A percentile compares a stretch with the other conserved stretches of the same genome.
These are phyloP conservation scores for Penicillium expansum DNA, from an alignment of 2,329 filamentous ascomycete genomes.

Conservation along the genomic window DNA sequence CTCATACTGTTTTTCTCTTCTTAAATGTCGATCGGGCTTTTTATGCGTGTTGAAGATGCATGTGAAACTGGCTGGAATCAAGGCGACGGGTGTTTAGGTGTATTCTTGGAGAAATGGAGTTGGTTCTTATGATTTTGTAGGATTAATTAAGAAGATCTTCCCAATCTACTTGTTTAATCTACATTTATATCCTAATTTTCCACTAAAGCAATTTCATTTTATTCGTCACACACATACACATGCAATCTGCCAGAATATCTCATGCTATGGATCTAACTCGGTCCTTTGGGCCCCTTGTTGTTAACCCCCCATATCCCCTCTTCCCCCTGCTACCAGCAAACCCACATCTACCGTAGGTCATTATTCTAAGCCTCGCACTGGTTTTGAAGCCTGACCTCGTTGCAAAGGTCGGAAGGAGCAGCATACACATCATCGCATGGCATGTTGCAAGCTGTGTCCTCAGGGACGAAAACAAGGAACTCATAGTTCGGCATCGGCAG, in stretches of 20 bases:
- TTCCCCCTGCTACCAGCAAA: not conserved
- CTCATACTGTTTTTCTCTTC: conserved; percentile 4
- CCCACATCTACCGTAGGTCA: not conserved
- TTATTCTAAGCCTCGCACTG: conserved; percentile 28
- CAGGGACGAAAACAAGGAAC: conserved; percentile 41
- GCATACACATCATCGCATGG: conserved; percentile 36
- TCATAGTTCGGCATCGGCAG: conserved; percentile 39
- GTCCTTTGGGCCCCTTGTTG: not conserved
- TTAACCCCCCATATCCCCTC: not conserved
- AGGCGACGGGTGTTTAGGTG: conserved; percentile 26
- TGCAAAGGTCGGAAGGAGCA: conserved; percentile 33
- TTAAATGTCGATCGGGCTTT: conserved; percentile 10
- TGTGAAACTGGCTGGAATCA: conserved; percentile 20
- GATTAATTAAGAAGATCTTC: conserved; percentile 20
- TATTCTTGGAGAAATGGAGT: conserved; percentile 15
- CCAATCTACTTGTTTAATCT: conserved; percentile 7
- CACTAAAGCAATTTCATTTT: not conserved
- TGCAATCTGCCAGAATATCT: not conserved
- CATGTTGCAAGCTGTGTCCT: conserved; percentile 36
- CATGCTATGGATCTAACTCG: not conserved
- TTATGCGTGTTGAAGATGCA: conserved; percentile 20
- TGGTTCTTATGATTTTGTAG: conserved; percentile 15
- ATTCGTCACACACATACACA: not conserved
- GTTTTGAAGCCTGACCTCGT: conserved; percentile 34
- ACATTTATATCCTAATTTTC: not conserved